These are phyloP conservation scores for Alternaria rosae DNA, from an alignment of 2,329 filamentous ascomycete genomes.

Conservation along the genomic window DNA sequence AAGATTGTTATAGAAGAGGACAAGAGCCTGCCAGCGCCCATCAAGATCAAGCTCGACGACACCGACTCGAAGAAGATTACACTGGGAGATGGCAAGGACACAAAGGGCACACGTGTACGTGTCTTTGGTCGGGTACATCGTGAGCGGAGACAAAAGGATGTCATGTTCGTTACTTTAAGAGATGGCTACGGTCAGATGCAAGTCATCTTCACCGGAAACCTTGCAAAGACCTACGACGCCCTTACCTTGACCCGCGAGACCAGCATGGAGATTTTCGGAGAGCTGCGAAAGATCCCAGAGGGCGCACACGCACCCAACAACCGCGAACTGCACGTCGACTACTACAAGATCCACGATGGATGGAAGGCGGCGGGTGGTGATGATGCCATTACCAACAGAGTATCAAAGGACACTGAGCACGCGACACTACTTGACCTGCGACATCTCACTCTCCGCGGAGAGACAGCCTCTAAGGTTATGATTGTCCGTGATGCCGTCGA, in stretches of 20 bases:
- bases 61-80: slow-evolving; percentile 66
- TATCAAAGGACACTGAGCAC: slow-evolving; percentile 71
- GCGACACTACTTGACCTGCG: slow-evolving; percentile 81
- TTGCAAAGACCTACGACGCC: slow-evolving; percentile 92
- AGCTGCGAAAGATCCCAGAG: slow-evolving; percentile 81
- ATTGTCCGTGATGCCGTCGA: slow-evolving; percentile 84
- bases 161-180: slow-evolving; percentile 84
- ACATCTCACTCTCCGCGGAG: slow-evolving; percentile 84
- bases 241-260: slow-evolving; percentile 86
- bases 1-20: slow-evolving; percentile 77
- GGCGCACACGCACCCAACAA: slow-evolving; percentile 80
- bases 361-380: slow-evolving; percentile 83
- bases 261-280: slow-evolving; percentile 82
- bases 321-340: slow-evolving; percentile 91
- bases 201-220: slow-evolving; percentile 79
- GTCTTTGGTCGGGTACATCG: slow-evolving; percentile 86
- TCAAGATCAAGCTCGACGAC: slow-evolving; percentile 78
- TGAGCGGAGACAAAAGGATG: slow-evolving; percentile 80
- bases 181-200: slow-evolving; percentile 88
- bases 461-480: slow-evolving; percentile 84
- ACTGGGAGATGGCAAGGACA: slow-evolving; percentile 59
- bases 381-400: slow-evolving; percentile 88
- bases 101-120: slow-evolving; percentile 76
- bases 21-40: slow-evolving; percentile 72
- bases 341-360: slow-evolving; percentile 73